Conservation (phyloP, 345 rosid species). For the Eucalyptus regnans region DNA sequence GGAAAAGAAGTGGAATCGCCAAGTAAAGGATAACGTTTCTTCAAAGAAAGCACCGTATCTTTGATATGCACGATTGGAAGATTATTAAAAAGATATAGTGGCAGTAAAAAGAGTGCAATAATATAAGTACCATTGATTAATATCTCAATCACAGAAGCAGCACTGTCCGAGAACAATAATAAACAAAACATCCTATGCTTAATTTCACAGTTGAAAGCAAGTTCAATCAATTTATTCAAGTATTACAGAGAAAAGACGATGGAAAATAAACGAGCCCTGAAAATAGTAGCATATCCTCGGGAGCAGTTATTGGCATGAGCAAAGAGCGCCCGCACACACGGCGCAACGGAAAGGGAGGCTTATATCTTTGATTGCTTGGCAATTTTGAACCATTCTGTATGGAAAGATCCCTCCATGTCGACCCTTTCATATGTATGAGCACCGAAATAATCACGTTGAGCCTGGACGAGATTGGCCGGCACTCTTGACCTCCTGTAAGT, state of each 20-base stretch:
- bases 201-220: not conserved
- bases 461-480: constrained; percentile 96
- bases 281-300: not conserved
- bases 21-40: not conserved
- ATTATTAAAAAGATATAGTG: not conserved
- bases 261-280: not conserved
- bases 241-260: not conserved
- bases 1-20: not conserved
- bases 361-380: constrained; percentile 55
- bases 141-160: not conserved
- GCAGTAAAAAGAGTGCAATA: not conserved
- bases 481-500: constrained; percentile 70
- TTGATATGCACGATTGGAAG: not conserved
- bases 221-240: not conserved
- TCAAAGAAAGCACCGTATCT: not conserved
- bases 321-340: not conserved
- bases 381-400: constrained; percentile 96
- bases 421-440: constrained; percentile 96
- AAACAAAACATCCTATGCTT: not conserved
- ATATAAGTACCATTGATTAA: not conserved
- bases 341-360: not conserved
- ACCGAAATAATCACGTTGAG: constrained; percentile 93
- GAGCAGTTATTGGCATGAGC: not conserved
- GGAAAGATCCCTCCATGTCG: constrained; percentile 87
- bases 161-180: not conserved